These are phyloP conservation scores for Auriculariales sp. DNA, from an alignment of 768 basidiomycete species.

Conservation along the genomic window DNA sequence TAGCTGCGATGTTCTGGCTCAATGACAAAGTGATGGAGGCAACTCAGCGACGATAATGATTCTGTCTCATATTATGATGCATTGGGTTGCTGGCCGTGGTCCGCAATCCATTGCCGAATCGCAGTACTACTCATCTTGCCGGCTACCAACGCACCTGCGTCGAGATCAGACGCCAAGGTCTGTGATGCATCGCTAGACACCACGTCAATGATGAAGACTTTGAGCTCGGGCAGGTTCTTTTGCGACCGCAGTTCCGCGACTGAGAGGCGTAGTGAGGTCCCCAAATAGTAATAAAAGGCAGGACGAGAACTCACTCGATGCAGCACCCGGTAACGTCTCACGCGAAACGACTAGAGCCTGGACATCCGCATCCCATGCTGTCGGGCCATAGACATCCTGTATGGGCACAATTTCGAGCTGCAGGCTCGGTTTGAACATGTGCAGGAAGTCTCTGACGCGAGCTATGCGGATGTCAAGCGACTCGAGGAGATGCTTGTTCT, in stretches of 20 bases:
- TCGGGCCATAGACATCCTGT: slow-evolving; percentile 82
- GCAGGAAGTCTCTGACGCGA: slow-evolving; percentile 52
- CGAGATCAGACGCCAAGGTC: slow-evolving; percentile 36
- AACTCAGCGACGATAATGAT: too few species aligned
- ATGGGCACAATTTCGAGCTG: slow-evolving; percentile 59
- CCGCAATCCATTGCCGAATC: slow-evolving; percentile 77
- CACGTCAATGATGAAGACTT: slow-evolving; percentile 75
- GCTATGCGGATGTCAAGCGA: slow-evolving; percentile 38
- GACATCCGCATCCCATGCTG: slow-evolving; percentile 74
- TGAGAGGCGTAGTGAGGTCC: slow-evolving; percentile 14
- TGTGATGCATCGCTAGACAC: slow-evolving; percentile 53
- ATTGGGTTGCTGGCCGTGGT: slow-evolving; percentile 9
- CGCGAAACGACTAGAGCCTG: slow-evolving; percentile 84
- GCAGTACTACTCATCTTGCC: slow-evolving; percentile 92
- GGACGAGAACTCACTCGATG: slow-evolving; percentile 40
- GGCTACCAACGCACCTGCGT: slow-evolving; percentile 53
- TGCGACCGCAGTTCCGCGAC: slow-evolving; percentile 50
- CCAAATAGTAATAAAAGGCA: background rate
- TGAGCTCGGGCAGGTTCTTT: slow-evolving; percentile 41
- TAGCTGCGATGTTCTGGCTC: too few species aligned
- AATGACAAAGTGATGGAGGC: too few species aligned
- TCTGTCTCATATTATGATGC: too few species aligned
- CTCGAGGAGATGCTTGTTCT: slow-evolving; percentile 53
- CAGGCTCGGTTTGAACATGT: slow-evolving; percentile 52
- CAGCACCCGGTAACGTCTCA: slow-evolving; percentile 71